Percentiles rank a stretch among this genome's conserved stretches.
phyloP scores from a whole-genome alignment of 805 yeast species.

The Scheffersomyces ergatensis region DNA sequence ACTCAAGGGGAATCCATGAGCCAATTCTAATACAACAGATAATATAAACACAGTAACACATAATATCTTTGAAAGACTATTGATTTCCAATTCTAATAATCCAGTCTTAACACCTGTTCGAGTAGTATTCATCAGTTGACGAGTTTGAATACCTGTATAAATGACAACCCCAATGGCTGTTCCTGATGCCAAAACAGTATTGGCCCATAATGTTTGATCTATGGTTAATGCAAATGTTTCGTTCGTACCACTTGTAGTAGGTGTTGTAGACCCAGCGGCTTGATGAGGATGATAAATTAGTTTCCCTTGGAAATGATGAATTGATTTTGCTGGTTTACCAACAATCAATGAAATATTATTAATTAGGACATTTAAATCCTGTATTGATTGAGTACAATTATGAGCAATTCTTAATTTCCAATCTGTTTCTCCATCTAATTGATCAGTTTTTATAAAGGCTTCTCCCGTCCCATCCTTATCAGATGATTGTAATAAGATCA shows the following conservation, averaged over 20 bases:
- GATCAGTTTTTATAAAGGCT: slow-evolving; percentile 93
- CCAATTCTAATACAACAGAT: slow-evolving; percentile 72
- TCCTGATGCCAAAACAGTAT: slow-evolving; percentile 94
- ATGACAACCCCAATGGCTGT: slow-evolving; percentile 83
- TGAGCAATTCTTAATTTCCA: slow-evolving; percentile 91
- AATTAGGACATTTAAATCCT: slow-evolving; percentile 47
- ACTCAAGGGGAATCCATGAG: slow-evolving; percentile 65
- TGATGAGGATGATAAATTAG: slow-evolving; percentile 47
- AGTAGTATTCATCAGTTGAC: slow-evolving; percentile 93
- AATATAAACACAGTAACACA: slow-evolving; percentile 83
- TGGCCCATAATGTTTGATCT: slow-evolving; percentile 97
- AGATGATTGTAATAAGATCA: slow-evolving; percentile 78
- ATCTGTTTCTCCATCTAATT: slow-evolving; percentile 97
- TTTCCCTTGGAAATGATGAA: slow-evolving; percentile 79
- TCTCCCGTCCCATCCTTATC: slow-evolving; percentile 72
- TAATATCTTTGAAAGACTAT: slow-evolving; percentile 79
- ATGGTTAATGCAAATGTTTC: slow-evolving; percentile 66
- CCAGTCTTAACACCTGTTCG: slow-evolving; percentile 86
- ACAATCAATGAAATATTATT: slow-evolving; percentile 57
- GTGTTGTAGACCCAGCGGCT: slow-evolving; percentile 14
- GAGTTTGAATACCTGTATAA: slow-evolving; percentile 89
- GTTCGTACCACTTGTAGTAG: slow-evolving; percentile 29
- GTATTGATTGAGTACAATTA: slow-evolving; percentile 61
- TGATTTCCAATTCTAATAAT: slow-evolving; percentile 85
- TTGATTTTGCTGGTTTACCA: slow-evolving; percentile 80